Percentiles rank a stretch among this genome's conserved stretches.
phyloP scores from a whole-genome alignment of 306 rosid species.

The Ormosia emarginata region DNA sequence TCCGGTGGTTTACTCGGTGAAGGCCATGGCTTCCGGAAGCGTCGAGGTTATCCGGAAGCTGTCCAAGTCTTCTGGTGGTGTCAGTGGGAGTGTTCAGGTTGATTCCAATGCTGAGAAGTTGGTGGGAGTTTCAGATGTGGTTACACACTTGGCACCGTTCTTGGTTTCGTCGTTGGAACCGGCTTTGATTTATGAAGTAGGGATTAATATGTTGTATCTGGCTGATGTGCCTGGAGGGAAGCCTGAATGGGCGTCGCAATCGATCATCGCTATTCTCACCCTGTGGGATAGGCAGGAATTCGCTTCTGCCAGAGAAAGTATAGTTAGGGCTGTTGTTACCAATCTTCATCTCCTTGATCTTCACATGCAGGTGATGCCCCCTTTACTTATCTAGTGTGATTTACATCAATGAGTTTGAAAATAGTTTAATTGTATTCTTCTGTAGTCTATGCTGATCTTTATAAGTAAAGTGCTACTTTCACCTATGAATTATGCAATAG shows the following conservation, averaged over 20 bases:
- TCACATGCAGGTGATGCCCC: conserved; percentile 79
- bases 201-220: conserved; percentile 87
- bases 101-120: conserved; percentile 79
- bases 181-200: conserved; percentile 89
- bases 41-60: conserved; percentile 76
- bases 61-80: conserved; percentile 56
- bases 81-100: conserved; percentile 24
- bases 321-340: conserved; percentile 96
- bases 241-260: conserved; percentile 97
- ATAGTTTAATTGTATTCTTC: background rate
- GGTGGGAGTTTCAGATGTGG: conserved; percentile 93
- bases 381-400: background rate
- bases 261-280: conserved; percentile 87
- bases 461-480: background rate
- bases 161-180: conserved; percentile 92
- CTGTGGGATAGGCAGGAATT: conserved; percentile 97
- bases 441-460: background rate
- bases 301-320: conserved; percentile 91
- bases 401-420: background rate
- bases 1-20: conserved; percentile 83
- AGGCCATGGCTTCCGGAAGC: conserved; percentile 87
- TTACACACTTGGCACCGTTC: conserved; percentile 88
- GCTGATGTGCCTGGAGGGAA: conserved; percentile 99
- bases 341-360: conserved; percentile 96
- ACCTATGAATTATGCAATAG: background rate